Conservation (phyloP, 2,329 filamentous ascomycete species). For the Aspergillus pseudoviridinutans region DNA sequence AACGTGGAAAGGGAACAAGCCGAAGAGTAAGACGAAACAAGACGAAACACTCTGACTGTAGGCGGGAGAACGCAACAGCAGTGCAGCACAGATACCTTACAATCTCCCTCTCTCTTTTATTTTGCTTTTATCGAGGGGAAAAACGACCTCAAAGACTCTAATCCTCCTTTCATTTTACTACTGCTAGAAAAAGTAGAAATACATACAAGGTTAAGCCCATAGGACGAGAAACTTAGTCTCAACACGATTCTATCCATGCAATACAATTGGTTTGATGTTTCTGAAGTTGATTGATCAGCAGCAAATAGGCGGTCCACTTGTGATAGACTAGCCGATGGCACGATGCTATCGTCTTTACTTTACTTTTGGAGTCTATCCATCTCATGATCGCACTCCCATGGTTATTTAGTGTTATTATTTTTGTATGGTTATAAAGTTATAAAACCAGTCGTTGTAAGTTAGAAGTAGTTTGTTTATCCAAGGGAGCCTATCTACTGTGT, state of each 20-base stretch:
- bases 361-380: neutral
- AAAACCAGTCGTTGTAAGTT: neutral
- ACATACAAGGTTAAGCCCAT: neutral
- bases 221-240: neutral
- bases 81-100: neutral
- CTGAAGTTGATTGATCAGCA: neutral
- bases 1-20: neutral
- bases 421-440: neutral
- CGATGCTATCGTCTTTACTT: neutral
- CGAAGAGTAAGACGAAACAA: conserved; percentile 1
- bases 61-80: neutral
- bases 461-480: neutral
- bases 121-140: neutral
- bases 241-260: neutral
- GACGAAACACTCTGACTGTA: conserved; percentile 4
- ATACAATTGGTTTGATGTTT: neutral
- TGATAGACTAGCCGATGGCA: neutral
- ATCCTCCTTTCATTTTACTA: neutral
- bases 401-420: neutral
- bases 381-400: neutral
- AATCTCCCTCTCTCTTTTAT: too few relatives aligned
- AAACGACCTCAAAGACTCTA: neutral
- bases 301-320: neutral
- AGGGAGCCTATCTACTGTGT: neutral
- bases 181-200: neutral